Base-by-base conservation (phyloP, 208 protist species). In the Acanthamoeba rhysodes region DNA sequence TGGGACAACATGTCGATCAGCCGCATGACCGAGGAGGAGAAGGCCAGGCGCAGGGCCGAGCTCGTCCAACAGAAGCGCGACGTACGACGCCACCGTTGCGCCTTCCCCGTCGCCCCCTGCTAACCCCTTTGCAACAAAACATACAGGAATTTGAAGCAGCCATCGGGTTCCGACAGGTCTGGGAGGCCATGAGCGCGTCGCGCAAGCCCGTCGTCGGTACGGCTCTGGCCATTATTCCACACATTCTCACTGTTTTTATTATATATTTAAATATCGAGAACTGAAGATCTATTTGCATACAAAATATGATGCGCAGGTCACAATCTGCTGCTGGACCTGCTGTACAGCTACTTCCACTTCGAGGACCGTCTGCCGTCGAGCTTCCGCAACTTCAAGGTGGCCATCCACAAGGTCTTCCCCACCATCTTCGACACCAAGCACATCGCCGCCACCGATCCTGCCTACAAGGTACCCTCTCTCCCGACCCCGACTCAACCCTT, bases 361-460 rank as follows among this genome's bases (percentile, higher is more conserved):
- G 53, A 64, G 48, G 80, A 88, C 80, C 48, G 80, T 18, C 32
- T 88, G 37, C 80, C 80, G 48, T 88, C 80, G 34, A 62, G 12
- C 12, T 62, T 88, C 41, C 24, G 24, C 53, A 59, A 53, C 34
- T 88, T 88, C 80, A 88, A 88, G 80, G 32, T 64, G 18, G 80
- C 20, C 24, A 53, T 88, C 9, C 2, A 59, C 80, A 50, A 27
- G 32, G 16, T 88, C 24, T 88, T 88, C 32, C 80, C 80, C 9
- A 10, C 37, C 53, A 88, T 88, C 32, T 88, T 88, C 41, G 80
- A 88, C 80, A 88, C 80, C n/a, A 88, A 88, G 80, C 48, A 88
- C 53, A 64, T 88, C 27, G 80, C 80, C 41, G 32, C 41, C 3
- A 37, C 32, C 32, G 48, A 88, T 59, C 80, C 80, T 5, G 53